Conservation (phyloP, 345 rosid species). For the Cardamine resedifolia region DNA sequence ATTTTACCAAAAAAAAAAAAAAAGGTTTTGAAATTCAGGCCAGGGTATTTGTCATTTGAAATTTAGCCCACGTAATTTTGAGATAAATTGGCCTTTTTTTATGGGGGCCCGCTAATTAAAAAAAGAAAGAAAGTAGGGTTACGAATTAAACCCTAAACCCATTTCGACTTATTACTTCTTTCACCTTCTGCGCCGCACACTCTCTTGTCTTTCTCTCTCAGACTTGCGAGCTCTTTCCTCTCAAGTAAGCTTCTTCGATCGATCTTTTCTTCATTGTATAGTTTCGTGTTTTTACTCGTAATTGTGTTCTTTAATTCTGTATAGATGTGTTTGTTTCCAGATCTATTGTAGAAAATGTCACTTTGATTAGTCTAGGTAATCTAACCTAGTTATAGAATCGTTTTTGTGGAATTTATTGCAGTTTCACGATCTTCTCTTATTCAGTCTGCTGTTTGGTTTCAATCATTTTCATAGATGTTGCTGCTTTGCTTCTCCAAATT, state of each 20-base stretch:
- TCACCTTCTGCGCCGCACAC: constrained; percentile 23
- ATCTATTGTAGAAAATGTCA: not conserved
- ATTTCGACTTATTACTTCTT: not conserved
- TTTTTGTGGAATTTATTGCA: not conserved
- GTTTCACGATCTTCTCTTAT: not conserved
- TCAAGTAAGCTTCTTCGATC: constrained; percentile 32
- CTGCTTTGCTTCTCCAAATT: too few relatives aligned
- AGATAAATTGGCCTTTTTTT: not conserved
- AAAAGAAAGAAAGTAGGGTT: not conserved
- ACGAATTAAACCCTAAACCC: constrained; percentile 34
- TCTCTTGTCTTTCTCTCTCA: not conserved
- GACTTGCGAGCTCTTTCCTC: constrained; percentile 13
- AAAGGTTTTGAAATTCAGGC: not conserved
- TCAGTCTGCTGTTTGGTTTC: not conserved
- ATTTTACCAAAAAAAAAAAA: too few relatives aligned
- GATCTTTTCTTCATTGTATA: not conserved
- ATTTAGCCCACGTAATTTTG: not conserved
- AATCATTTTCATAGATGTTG: not conserved
- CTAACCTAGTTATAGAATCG: not conserved
- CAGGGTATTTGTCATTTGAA: too few relatives aligned
- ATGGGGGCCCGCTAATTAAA: not conserved
- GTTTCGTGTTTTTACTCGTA: not conserved
- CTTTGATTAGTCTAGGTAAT: not conserved
- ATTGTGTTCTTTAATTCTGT: not conserved
- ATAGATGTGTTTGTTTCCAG: not conserved